Percentiles rank a stretch among this genome's conserved stretches.
Conservation (phyloP, 2,329 filamentous ascomycete species). For the Alternaria angustiovoidea region DNA sequence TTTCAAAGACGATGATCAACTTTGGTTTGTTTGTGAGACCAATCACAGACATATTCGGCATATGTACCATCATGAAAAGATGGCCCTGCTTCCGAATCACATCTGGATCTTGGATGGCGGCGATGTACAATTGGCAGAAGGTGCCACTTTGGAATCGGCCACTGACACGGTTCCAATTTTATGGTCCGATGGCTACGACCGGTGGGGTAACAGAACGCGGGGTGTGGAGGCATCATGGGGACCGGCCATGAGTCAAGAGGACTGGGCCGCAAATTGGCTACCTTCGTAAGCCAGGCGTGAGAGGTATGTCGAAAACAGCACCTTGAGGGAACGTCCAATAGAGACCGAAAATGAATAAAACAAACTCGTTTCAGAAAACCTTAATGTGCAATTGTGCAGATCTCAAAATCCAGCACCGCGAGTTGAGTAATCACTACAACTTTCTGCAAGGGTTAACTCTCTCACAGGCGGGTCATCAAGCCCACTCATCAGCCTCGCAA, state of each 20-base stretch:
- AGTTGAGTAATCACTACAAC: neutral
- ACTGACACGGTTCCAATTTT: neutral
- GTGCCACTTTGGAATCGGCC: no score
- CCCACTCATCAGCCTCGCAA: neutral
- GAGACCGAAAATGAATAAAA: neutral
- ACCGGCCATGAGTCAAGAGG: neutral
- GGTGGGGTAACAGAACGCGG: neutral
- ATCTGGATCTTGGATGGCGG: neutral
- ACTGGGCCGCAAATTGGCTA: neutral
- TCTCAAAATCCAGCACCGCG: neutral
- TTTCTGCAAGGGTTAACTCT: neutral
- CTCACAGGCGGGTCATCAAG: neutral
- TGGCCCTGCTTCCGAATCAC: neutral
- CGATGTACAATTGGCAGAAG: neutral
- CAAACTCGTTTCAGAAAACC: neutral
- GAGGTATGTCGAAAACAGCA: neutral
- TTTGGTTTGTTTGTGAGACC: neutral
- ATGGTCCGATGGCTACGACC: neutral
- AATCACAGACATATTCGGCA: slow-evolving; percentile 1
- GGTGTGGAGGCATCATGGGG: neutral
- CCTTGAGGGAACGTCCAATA: neutral
- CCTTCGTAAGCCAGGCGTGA: neutral
- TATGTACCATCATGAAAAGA: neutral
- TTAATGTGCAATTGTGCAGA: neutral
- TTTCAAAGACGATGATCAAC: neutral